phyloP scores from a whole-genome alignment of 1,139 yeast species.

The Yamadazyma sp. region DNA sequence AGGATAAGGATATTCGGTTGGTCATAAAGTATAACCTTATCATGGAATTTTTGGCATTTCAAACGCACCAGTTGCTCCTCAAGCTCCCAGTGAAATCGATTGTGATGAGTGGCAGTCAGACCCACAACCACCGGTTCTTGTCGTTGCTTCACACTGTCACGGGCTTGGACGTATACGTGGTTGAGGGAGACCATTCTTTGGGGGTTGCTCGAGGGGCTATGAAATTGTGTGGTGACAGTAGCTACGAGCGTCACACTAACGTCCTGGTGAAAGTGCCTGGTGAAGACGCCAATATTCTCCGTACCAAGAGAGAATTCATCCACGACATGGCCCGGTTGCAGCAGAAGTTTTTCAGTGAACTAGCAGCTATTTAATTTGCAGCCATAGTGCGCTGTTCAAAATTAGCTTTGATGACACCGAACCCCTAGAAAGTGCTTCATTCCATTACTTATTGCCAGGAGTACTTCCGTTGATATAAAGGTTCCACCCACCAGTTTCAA shows the following conservation, averaged over 20 bases:
- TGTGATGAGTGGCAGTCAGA: constrained; percentile 52
- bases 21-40: constrained; percentile 42
- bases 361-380: neutral
- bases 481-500: no score
- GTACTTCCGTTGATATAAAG: no score
- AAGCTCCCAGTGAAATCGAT: constrained; percentile 20
- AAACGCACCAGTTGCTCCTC: constrained; percentile 41
- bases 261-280: neutral
- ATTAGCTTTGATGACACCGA: no score
- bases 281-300: constrained; percentile 1
- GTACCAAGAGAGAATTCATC: constrained; percentile 1
- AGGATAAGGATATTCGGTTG: constrained; percentile 14
- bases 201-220: constrained; percentile 17
- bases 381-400: neutral
- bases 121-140: constrained; percentile 43
- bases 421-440: no score
- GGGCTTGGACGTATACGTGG: constrained; percentile 21
- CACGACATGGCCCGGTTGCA: constrained; percentile 5
- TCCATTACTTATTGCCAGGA: no score
- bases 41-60: constrained; percentile 52
- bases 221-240: constrained; percentile 6
- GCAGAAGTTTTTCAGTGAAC: constrained; percentile 1
- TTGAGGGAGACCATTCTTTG: constrained; percentile 13
- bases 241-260: neutral
- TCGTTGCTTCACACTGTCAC: constrained; percentile 26